phyloP scores from a whole-genome alignment of 148 eudicot genomes.

The Chenopodium album region DNA sequence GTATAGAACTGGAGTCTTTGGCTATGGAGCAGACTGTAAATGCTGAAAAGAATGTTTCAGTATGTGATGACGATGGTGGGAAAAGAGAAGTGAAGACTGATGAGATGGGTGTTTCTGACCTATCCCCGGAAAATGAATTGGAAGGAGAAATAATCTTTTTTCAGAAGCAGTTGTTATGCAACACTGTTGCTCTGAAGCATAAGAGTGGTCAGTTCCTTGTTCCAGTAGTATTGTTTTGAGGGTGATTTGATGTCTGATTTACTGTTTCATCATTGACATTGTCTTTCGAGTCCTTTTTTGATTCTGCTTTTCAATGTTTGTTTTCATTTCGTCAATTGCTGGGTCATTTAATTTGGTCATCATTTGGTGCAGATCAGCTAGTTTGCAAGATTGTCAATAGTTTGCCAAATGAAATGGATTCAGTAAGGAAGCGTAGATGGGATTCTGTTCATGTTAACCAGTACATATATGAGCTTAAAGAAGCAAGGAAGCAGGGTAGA shows the following conservation, averaged over 20 bases:
- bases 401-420: constrained; percentile 70
- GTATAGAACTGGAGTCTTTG: constrained; percentile 33
- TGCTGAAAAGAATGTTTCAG: constrained; percentile 29
- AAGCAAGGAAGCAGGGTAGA: constrained; percentile 87
- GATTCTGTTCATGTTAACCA: constrained; percentile 80
- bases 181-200: constrained; percentile 56
- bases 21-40: constrained; percentile 32
- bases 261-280: neutral
- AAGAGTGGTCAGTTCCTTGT: constrained; percentile 53
- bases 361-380: constrained; percentile 61
- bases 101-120: constrained; percentile 43
- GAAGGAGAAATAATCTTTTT: constrained; percentile 84
- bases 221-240: constrained; percentile 3
- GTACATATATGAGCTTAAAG: constrained; percentile 76
- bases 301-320: neutral
- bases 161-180: constrained; percentile 59
- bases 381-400: constrained; percentile 58
- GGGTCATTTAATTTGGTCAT: constrained; percentile 8
- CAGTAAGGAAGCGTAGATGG: constrained; percentile 63
- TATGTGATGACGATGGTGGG: constrained; percentile 32
- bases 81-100: constrained; percentile 38
- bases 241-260: neutral
- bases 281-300: neutral
- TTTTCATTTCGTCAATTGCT: neutral
- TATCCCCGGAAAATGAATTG: constrained; percentile 70